These are phyloP conservation scores for Aegle marmelos DNA, from an alignment of 345 rosid species.

Conservation along the genomic window DNA sequence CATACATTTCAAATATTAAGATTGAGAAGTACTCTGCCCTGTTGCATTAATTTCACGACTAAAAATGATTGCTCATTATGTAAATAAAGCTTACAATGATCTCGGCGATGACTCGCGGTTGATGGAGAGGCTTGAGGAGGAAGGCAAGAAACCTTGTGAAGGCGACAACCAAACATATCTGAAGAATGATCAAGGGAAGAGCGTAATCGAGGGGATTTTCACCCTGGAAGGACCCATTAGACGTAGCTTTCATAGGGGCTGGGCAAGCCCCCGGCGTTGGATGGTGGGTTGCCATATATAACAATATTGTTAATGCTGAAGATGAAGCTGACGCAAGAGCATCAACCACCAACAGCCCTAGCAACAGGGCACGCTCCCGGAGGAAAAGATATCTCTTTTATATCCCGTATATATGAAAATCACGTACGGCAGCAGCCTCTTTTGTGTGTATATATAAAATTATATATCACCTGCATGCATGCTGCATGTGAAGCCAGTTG, in stretches of 20 bases:
- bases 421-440: no score
- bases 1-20: no score
- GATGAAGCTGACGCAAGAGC: background rate
- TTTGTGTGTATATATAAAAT: no score
- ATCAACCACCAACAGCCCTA: background rate
- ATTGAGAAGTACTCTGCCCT: no score
- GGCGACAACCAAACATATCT: constrained; percentile 59
- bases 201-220: constrained; percentile 77
- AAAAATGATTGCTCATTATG: no score
- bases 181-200: constrained; percentile 69
- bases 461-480: no score
- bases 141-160: constrained; percentile 58
- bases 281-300: constrained; percentile 4
- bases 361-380: no score
- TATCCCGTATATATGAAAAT: no score
- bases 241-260: constrained; percentile 64
- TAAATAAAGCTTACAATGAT: constrained; percentile 48
- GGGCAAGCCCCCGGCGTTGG: constrained; percentile 22
- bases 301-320: background rate
- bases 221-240: constrained; percentile 69
- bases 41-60: no score
- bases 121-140: constrained; percentile 59
- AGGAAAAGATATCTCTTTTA: no score
- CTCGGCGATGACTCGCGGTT: constrained; percentile 81
- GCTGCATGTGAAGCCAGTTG: no score